A percentile compares a stretch with the other conserved stretches of the same genome.
Evolutionary conservation across 2,329 filamentous ascomycete species (phyloP).

Genomic region (Elsinoe batatas): DNA sequence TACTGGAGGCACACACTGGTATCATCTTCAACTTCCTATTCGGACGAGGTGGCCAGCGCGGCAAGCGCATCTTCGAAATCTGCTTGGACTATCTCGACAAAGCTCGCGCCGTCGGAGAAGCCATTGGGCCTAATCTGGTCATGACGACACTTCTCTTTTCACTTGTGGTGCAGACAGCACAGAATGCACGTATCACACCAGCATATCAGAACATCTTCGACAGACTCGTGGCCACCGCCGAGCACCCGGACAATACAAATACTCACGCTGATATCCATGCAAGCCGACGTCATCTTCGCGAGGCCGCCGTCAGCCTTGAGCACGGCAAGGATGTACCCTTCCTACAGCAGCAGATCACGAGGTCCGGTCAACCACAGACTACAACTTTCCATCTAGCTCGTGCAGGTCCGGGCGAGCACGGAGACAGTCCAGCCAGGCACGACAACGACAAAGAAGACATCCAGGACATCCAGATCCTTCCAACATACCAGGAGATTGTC

Average conservation of each 20-base stretch:
- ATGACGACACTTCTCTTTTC: too few species aligned
- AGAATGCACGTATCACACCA: too few species aligned
- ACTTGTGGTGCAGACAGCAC: too few species aligned
- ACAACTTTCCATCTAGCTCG: background rate
- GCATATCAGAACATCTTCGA: too few species aligned
- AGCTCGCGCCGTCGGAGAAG: background rate
- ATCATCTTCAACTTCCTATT: background rate
- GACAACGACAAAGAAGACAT: slow-evolving; percentile 44
- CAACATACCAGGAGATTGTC: slow-evolving; percentile 40
- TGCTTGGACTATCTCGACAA: background rate
- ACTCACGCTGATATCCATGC: background rate
- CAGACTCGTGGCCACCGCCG: too few species aligned
- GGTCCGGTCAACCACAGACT: background rate
- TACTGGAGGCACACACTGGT: background rate
- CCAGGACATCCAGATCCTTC: slow-evolving; percentile 39
- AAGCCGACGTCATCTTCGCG: background rate
- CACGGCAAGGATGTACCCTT: background rate
- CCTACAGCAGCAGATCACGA: background rate
- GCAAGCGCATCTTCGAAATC: background rate
- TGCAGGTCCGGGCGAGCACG: slow-evolving; percentile 26
- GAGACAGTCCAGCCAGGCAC: slow-evolving; percentile 31
- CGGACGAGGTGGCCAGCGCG: background rate
- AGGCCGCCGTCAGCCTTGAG: background rate
- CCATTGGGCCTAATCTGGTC: too few species aligned
- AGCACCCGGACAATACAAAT: too few species aligned